phyloP scores from a whole-genome alignment of 2,329 filamentous ascomycete genomes.

The Curvularia eragrostidis region DNA sequence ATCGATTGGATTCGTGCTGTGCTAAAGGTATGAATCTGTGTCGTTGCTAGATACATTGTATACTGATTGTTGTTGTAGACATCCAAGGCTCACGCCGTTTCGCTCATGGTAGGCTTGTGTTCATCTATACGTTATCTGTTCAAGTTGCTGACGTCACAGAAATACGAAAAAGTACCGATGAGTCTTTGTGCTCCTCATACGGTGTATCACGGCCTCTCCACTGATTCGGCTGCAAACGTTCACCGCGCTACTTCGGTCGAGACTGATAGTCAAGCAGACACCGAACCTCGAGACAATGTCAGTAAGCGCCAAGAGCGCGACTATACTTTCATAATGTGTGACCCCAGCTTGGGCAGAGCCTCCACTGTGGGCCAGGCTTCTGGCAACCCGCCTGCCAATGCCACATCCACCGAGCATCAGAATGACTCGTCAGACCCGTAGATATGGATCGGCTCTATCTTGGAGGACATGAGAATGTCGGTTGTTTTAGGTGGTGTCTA shows the following conservation, averaged over 20 bases:
- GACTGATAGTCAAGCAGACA: conserved; percentile 12
- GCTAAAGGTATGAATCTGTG: conserved; percentile 10
- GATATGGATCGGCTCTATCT: neutral
- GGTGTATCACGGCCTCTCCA: conserved; percentile 15
- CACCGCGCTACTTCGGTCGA: conserved; percentile 19
- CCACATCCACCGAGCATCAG: neutral
- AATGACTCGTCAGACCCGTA: too few species aligned
- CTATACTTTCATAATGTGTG: neutral
- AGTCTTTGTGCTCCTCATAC: conserved; percentile 23
- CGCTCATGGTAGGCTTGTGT: conserved; percentile 16
- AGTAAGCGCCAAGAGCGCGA: conserved; percentile 3
- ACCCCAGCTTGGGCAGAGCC: too few species aligned
- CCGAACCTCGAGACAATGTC: conserved; percentile 3
- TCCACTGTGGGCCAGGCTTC: neutral
- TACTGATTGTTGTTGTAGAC: conserved; percentile 3
- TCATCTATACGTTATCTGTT: neutral
- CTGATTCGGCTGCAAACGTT: conserved; percentile 17
- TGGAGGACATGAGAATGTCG: neutral
- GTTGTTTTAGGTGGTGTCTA: neutral
- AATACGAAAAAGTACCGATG: conserved; percentile 21
- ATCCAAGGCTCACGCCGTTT: conserved; percentile 18
- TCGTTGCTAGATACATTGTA: neutral
- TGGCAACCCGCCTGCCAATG: neutral
- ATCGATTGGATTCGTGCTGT: conserved; percentile 19
- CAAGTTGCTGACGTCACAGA: conserved; percentile 13